Evolutionary conservation across 345 rosid genomes (phyloP).

Genomic region (Arabis alpina): DNA sequence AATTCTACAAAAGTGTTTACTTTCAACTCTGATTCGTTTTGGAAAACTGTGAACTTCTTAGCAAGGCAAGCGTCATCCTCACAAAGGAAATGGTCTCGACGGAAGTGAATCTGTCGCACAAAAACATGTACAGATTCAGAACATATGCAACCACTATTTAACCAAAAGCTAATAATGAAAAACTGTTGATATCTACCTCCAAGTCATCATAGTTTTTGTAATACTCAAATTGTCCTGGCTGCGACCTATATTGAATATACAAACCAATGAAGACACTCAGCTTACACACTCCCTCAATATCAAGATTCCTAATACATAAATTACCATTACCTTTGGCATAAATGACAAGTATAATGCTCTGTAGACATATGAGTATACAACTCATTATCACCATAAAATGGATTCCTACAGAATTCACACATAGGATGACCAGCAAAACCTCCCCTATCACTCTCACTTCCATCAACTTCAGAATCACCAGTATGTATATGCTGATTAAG

Average conservation of each 20-base stretch:
- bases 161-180: not conserved
- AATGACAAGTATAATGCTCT: conserved; percentile 88
- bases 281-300: not conserved
- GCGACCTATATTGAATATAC: conserved; percentile 61
- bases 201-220: conserved; percentile 89
- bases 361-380: conserved; percentile 88
- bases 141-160: conserved; percentile 10
- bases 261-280: conserved; percentile 5
- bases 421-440: conserved; percentile 94
- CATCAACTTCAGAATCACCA: conserved; percentile 96
- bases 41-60: conserved; percentile 89
- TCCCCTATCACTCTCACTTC: conserved; percentile 94
- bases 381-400: conserved; percentile 96
- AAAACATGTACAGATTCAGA: conserved; percentile 16
- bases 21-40: conserved; percentile 88
- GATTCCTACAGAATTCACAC: conserved; percentile 87
- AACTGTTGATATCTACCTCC: conserved; percentile 53
- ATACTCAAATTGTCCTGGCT: conserved; percentile 88
- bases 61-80: conserved; percentile 95
- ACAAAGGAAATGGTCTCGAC: conserved; percentile 85
- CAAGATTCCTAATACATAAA: not conserved
- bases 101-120: conserved; percentile 78
- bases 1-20: conserved; percentile 44
- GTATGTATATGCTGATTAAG: conserved; percentile 82
- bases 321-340: conserved; percentile 81